phyloP scores from a whole-genome alignment of 148 eudicot genomes.

The Amaranthus palmeri region DNA sequence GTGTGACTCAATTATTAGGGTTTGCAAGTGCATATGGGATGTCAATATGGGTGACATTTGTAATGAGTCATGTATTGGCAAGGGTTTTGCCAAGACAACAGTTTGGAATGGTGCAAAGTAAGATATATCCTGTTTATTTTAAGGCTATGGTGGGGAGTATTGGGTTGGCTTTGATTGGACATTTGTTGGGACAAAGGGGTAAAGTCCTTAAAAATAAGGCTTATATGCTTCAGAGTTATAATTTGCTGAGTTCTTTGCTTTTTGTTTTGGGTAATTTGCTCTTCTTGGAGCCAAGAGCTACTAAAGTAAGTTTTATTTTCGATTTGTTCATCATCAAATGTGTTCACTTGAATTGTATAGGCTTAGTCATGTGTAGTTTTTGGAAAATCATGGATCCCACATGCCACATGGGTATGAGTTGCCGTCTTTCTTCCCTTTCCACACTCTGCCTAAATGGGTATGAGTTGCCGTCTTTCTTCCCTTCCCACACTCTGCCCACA shows the following conservation, averaged over 20 bases:
- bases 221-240: constrained; percentile 40
- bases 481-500: no score
- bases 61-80: constrained; percentile 63
- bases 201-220: constrained; percentile 7
- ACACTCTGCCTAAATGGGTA: no score
- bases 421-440: no score
- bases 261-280: constrained; percentile 54
- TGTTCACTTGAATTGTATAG: no score
- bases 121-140: constrained; percentile 76
- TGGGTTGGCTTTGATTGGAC: constrained; percentile 54
- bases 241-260: constrained; percentile 37
- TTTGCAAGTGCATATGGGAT: constrained; percentile 62
- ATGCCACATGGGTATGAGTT: no score
- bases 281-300: constrained; percentile 76
- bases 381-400: no score
- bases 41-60: constrained; percentile 76
- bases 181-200: constrained; percentile 33
- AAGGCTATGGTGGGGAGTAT: constrained; percentile 58
- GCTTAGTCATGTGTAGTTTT: no score
- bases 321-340: not conserved
- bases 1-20: constrained; percentile 51
- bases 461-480: no score
- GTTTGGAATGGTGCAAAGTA: constrained; percentile 78
- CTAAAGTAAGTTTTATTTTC: constrained; percentile 40
- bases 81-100: constrained; percentile 63